phyloP scores from a whole-genome alignment of 2,329 filamentous ascomycete genomes.

The Penicillium janthinellum region DNA sequence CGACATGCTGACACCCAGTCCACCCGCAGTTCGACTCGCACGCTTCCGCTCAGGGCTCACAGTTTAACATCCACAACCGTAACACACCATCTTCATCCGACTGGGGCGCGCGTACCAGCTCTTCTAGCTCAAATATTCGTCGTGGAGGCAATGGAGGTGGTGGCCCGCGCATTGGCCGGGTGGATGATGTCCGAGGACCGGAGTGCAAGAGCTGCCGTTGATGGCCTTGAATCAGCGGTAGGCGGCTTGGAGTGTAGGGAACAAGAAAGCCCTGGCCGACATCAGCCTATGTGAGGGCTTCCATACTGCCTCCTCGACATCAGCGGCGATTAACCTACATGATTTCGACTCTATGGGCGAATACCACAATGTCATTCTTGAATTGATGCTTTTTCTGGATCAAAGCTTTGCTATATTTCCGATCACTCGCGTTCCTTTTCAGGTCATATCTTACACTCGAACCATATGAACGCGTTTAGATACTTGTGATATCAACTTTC shows the following conservation, averaged over 20 bases:
- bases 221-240: neutral
- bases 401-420: no score
- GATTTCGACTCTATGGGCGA: neutral
- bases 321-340: neutral
- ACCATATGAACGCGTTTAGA: neutral
- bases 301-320: neutral
- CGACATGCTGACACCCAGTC: constrained; percentile 16
- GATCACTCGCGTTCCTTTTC: no score
- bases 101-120: constrained; percentile 28
- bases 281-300: neutral
- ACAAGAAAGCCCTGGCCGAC: neutral
- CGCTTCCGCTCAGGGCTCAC: constrained; percentile 47
- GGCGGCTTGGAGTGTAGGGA: neutral
- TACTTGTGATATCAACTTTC: neutral
- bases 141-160: constrained; percentile 31
- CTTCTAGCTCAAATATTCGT: constrained; percentile 13
- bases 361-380: neutral
- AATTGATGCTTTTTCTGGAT: neutral
- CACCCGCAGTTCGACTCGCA: constrained; percentile 48
- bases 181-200: constrained; percentile 52
- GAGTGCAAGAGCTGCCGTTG: constrained; percentile 50
- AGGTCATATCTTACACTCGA: no score
- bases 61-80: constrained; percentile 47
- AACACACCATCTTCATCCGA: constrained; percentile 28
- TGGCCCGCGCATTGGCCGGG: constrained; percentile 44